A percentile compares a stretch with the other conserved stretches of the same genome.
Evolutionary conservation across 495 filamentous ascomycete genomes (phyloP).

Genomic region (Lichina pygmaea): DNA sequence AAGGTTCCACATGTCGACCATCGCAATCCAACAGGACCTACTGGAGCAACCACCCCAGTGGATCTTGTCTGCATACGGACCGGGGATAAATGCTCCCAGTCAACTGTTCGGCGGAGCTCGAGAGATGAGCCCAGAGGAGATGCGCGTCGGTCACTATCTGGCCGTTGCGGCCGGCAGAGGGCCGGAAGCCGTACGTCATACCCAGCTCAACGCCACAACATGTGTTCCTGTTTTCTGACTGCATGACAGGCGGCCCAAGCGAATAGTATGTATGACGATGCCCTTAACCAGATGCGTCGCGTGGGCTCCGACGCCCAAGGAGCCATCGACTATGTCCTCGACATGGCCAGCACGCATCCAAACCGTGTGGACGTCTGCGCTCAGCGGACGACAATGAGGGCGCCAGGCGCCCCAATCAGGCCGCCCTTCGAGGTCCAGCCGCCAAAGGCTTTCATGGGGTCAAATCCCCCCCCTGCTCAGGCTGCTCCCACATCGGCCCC

Average conservation of each 20-base stretch:
- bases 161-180: constrained; percentile 28
- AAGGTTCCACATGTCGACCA: too few species aligned
- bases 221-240: not conserved
- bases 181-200: constrained; percentile 22
- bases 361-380: constrained; percentile 52
- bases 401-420: too few species aligned
- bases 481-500: too few species aligned
- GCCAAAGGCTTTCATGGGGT: too few species aligned
- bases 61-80: constrained; percentile 64
- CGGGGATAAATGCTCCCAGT: constrained; percentile 39
- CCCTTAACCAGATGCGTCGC: constrained; percentile 39
- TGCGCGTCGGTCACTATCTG: constrained; percentile 40
- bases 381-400: constrained; percentile 1
- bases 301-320: constrained; percentile 37
- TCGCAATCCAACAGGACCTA: constrained; percentile 20
- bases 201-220: not conserved
- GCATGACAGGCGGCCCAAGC: constrained; percentile 28
- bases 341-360: constrained; percentile 43
- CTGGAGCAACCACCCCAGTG: constrained; percentile 42
- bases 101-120: constrained; percentile 62
- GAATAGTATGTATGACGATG: constrained; percentile 24
- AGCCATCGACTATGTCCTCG: constrained; percentile 43
- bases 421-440: too few species aligned
- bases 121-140: constrained; percentile 67
- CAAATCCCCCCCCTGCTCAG: too few species aligned